These are phyloP conservation scores for Heliamphora pulchella DNA, from an alignment of 179 eudicot genomes.

Conservation along the genomic window DNA sequence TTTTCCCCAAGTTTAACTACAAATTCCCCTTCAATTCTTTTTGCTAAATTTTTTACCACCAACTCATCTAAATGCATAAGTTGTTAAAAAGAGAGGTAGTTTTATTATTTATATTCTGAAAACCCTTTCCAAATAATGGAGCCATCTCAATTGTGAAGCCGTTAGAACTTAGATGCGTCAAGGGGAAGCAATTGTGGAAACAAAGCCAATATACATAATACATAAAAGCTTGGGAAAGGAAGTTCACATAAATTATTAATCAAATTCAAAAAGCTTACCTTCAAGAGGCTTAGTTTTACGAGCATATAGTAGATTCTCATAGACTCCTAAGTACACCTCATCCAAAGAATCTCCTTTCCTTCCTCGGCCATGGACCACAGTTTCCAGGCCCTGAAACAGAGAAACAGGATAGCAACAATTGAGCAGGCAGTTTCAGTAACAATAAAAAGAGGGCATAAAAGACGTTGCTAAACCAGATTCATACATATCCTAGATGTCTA, in stretches of 20 bases:
- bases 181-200: neutral
- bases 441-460: neutral
- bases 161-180: neutral
- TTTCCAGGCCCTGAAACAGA: conserved; percentile 51
- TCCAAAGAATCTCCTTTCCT: conserved; percentile 68
- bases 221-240: neutral
- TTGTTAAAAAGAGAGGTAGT: too few species aligned
- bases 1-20: neutral
- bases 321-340: conserved; percentile 81
- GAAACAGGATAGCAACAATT: neutral
- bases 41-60: neutral
- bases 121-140: too few species aligned
- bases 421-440: neutral
- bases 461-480: too few species aligned
- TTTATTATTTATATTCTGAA: too few species aligned
- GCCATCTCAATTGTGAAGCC: too few species aligned
- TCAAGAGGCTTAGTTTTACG: conserved; percentile 75
- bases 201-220: too few species aligned
- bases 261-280: conserved; percentile 34
- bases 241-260: neutral
- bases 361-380: conserved; percentile 86
- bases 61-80: too few species aligned
- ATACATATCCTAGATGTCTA: too few species aligned
- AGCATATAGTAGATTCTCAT: conserved; percentile 78
- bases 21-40: conserved; percentile 1